Evolutionary conservation across 345 rosid species (phyloP).

Genomic region (Salix dunnii): DNA sequence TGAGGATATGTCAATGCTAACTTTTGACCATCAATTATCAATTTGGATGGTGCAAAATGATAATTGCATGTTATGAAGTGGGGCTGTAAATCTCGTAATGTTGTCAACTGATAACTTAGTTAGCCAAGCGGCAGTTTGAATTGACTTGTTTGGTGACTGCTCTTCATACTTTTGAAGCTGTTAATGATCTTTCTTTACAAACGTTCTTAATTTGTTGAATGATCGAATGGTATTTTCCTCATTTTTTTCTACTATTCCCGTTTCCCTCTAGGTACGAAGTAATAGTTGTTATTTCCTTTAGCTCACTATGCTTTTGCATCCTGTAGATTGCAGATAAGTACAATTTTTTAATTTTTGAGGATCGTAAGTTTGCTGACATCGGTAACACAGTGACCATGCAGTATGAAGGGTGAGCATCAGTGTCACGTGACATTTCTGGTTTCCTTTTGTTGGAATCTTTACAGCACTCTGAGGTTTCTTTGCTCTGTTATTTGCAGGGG

Average conservation of each 20-base stretch:
- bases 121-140: not conserved
- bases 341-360: conserved; percentile 88
- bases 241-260: not conserved
- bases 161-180: not conserved
- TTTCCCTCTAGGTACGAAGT: not conserved
- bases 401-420: conserved; percentile 68
- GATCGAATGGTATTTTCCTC: not conserved
- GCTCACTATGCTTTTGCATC: not conserved
- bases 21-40: not conserved
- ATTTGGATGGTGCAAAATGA: not conserved
- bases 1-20: not conserved
- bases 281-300: not conserved
- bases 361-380: conserved; percentile 97
- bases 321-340: conserved; percentile 81
- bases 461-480: conserved; percentile 4
- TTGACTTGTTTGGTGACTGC: not conserved
- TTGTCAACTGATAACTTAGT: not conserved
- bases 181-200: not conserved
- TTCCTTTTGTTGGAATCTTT: conserved; percentile 1
- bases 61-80: not conserved
- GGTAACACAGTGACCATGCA: conserved; percentile 99
- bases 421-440: not conserved
- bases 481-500: conserved; percentile 49
- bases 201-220: not conserved
- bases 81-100: not conserved